A percentile compares a stretch with the other conserved stretches of the same genome.
phyloP scores from a whole-genome alignment of 2,329 filamentous ascomycete genomes.

The Fusarium foetens region DNA sequence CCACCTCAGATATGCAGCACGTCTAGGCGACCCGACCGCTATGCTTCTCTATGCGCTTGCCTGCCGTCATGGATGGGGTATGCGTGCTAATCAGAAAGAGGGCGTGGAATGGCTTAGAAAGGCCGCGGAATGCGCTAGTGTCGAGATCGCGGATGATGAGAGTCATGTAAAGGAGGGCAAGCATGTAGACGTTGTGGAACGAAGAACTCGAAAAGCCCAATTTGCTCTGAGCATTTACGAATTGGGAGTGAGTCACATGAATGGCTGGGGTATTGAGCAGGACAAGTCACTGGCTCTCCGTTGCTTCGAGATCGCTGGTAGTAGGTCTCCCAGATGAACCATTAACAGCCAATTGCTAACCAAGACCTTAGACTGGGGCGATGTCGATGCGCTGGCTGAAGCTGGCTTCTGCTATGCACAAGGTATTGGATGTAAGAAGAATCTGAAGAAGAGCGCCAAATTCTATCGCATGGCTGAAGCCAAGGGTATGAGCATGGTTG shows the following conservation, averaged over 20 bases:
- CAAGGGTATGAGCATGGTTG: constrained; percentile 96
- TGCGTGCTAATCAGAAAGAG: constrained; percentile 90
- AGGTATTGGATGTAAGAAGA: constrained; percentile 93
- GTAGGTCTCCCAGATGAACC: constrained; percentile 55
- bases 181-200: constrained; percentile 72
- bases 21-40: constrained; percentile 85
- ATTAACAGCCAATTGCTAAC: constrained; percentile 31
- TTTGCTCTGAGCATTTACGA: constrained; percentile 97
- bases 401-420: constrained; percentile 97
- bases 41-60: constrained; percentile 97
- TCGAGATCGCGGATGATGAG: constrained; percentile 87
- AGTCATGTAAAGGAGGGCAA: constrained; percentile 71
- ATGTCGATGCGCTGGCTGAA: constrained; percentile 92
- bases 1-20: constrained; percentile 89
- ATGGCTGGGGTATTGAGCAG: constrained; percentile 96
- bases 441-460: constrained; percentile 90
- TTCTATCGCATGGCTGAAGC: constrained; percentile 91
- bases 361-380: constrained; percentile 77
- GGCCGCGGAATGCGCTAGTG: constrained; percentile 83
- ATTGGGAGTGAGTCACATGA: constrained; percentile 95
- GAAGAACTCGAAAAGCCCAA: constrained; percentile 87
- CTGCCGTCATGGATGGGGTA: constrained; percentile 96
- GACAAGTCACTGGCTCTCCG: constrained; percentile 87
- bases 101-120: constrained; percentile 92
- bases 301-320: constrained; percentile 96